Evolutionary conservation across 2,329 filamentous ascomycete genomes (phyloP).

Genomic region (Fusarium zealandicum): DNA sequence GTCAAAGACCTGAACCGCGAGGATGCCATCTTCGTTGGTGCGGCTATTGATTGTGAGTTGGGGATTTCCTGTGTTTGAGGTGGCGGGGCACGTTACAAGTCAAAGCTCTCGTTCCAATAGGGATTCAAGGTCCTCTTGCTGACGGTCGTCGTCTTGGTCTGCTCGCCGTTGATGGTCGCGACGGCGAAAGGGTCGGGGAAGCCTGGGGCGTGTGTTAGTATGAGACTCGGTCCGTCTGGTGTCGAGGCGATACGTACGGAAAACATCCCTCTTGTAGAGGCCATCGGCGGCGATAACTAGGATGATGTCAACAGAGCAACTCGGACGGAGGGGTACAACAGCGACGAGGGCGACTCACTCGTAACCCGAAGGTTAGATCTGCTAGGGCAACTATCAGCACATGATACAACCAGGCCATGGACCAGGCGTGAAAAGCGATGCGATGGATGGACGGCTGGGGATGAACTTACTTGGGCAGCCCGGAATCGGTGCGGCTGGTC

Average conservation of each 20-base stretch:
- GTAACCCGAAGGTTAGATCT: constrained; percentile 91
- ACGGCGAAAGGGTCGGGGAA: constrained; percentile 98
- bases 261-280: constrained; percentile 98
- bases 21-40: constrained; percentile 92
- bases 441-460: constrained; percentile 10
- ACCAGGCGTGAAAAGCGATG: constrained; percentile 20
- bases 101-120: constrained; percentile 99
- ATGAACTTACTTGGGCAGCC: constrained; percentile 47
- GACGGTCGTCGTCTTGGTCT: constrained; percentile 96
- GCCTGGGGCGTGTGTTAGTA: constrained; percentile 62
- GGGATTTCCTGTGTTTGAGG: constrained; percentile 6
- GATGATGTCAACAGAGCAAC: constrained; percentile 48
- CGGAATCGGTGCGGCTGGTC: constrained; percentile 49
- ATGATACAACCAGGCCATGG: constrained; percentile 4
- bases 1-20: constrained; percentile 98
- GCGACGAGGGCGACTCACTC: constrained; percentile 65
- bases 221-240: constrained; percentile 1
- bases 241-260: constrained; percentile 71
- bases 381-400: constrained; percentile 55
- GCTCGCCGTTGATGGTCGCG: constrained; percentile 95
- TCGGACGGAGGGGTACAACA: constrained; percentile 25
- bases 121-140: constrained; percentile 98
- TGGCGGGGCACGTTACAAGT: constrained; percentile 74
- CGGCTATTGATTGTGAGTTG: constrained; percentile 61
- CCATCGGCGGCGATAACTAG: constrained; percentile 98